These are phyloP conservation scores for Scheffersomyces parashehatae DNA, from an alignment of 1,139 yeast genomes.

Conservation along the genomic window DNA sequence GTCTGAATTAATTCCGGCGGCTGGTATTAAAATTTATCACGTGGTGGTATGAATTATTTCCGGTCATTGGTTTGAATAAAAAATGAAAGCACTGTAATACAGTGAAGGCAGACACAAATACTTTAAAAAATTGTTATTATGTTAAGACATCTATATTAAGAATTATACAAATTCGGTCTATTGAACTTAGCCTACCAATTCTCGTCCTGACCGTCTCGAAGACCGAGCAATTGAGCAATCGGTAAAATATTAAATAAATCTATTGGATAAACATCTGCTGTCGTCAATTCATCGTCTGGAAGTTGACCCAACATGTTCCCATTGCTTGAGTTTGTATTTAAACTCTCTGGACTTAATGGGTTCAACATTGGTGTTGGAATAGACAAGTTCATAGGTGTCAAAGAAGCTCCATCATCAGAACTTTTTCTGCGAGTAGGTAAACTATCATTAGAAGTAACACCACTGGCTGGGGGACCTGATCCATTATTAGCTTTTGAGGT, in stretches of 20 bases:
- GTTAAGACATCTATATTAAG: too few species aligned
- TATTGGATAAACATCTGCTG: constrained; percentile 1
- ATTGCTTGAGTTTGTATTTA: constrained; percentile 2
- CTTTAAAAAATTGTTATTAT: too few species aligned
- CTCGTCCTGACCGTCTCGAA: constrained; percentile 4
- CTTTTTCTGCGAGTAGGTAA: not conserved
- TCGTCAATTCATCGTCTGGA: not conserved
- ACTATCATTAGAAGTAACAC: not conserved
- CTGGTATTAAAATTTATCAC: too few species aligned
- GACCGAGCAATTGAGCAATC: constrained; percentile 12
- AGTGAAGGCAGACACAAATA: too few species aligned
- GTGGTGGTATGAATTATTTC: too few species aligned
- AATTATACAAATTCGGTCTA: too few species aligned
- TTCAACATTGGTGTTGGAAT: constrained; percentile 1
- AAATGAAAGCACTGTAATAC: too few species aligned
- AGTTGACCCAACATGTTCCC: not conserved
- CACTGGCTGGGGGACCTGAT: not conserved
- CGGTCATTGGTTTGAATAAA: too few species aligned
- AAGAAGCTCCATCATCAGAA: not conserved
- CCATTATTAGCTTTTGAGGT: constrained; percentile 1
- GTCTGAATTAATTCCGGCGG: too few species aligned
- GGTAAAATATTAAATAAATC: constrained; percentile 10
- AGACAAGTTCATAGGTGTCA: not conserved
- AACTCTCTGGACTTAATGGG: constrained; percentile 6
- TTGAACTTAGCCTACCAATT: constrained; percentile 2